Percentiles rank a stretch among this genome's conserved stretches.
These are phyloP conservation scores for Boletellus sp. DNA, from an alignment of 768 basidiomycete species.

Conservation along the genomic window DNA sequence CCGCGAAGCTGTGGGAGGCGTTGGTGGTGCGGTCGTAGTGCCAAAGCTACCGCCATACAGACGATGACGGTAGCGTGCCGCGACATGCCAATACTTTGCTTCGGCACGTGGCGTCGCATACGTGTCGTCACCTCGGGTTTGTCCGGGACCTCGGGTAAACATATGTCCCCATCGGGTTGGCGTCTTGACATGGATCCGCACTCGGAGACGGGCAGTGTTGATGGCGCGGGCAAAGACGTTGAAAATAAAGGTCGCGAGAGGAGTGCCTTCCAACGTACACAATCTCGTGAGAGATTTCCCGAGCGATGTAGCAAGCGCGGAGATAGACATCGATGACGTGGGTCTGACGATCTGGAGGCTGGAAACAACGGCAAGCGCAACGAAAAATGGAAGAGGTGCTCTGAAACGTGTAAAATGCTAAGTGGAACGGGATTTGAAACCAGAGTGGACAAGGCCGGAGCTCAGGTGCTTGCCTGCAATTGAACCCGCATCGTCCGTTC, in stretches of 20 bases:
- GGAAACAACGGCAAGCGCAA: conserved; percentile 10
- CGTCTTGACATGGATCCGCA: conserved; percentile 7
- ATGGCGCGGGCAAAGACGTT: conserved; percentile 11
- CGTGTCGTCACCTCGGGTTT: conserved; percentile 2
- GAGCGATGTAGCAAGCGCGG: conserved; percentile 5
- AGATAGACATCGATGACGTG: background rate
- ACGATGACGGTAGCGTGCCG: conserved; percentile 26
- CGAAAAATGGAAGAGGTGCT: conserved; percentile 1
- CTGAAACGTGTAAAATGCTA: conserved; percentile 5
- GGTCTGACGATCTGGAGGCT: conserved; percentile 6
- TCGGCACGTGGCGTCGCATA: conserved; percentile 26
- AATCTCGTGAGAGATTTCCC: conserved; percentile 2
- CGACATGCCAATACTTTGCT: conserved; percentile 30
- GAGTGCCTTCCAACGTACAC: background rate
- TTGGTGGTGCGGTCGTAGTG: background rate
- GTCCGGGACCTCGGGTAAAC: background rate
- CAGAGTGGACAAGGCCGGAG: background rate
- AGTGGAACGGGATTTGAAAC: background rate
- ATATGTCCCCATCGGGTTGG: conserved; percentile 10
- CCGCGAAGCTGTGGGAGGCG: conserved; percentile 3
- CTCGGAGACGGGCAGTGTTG: conserved; percentile 13
- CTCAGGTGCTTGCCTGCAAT: conserved; percentile 5
- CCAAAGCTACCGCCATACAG: conserved; percentile 21
- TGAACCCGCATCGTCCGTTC: conserved; percentile 7
- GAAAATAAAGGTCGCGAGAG: conserved; percentile 7